Evolutionary conservation across 2,329 filamentous ascomycete genomes (phyloP).

Genomic region (Arthroderma sp.): DNA sequence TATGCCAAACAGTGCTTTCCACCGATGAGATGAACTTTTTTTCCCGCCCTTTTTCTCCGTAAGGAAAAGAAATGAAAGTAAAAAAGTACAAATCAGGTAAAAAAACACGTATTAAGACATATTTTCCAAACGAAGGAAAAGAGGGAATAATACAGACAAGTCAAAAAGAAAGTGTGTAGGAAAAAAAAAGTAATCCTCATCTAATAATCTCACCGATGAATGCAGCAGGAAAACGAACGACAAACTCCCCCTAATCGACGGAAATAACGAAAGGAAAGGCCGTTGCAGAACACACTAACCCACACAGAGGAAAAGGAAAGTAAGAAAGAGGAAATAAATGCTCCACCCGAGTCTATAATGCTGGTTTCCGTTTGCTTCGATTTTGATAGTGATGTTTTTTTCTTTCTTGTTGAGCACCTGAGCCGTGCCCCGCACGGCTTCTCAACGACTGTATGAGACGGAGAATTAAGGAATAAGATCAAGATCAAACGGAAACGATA

Average conservation of each 20-base stretch:
- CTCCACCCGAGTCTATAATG: constrained; percentile 17
- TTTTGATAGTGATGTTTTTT: background rate
- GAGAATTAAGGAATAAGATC: constrained; percentile 6
- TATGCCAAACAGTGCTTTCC: constrained; percentile 5
- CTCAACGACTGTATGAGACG: constrained; percentile 8
- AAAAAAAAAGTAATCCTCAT: background rate
- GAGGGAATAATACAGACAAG: constrained; percentile 1
- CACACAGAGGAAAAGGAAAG: constrained; percentile 1
- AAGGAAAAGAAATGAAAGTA: constrained; percentile 8
- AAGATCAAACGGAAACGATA: constrained; percentile 1
- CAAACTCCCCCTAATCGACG: background rate
- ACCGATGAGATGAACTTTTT: constrained; percentile 4
- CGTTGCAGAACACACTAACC: constrained; percentile 2
- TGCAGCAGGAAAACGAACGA: constrained; percentile 7
- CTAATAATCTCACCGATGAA: constrained; percentile 5
- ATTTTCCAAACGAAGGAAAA: constrained; percentile 7
- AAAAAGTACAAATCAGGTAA: background rate
- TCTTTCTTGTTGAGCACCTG: constrained; percentile 7
- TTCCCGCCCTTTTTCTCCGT: background rate
- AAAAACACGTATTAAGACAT: constrained; percentile 4
- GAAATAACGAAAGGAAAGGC: background rate
- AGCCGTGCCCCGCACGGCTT: constrained; percentile 13
- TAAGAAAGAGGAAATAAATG: constrained; percentile 10
- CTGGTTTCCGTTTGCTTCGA: constrained; percentile 13
- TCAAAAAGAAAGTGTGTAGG: background rate